Evolutionary conservation across 257 asterid genomes (phyloP).

Genomic region (Ballota nigra): DNA sequence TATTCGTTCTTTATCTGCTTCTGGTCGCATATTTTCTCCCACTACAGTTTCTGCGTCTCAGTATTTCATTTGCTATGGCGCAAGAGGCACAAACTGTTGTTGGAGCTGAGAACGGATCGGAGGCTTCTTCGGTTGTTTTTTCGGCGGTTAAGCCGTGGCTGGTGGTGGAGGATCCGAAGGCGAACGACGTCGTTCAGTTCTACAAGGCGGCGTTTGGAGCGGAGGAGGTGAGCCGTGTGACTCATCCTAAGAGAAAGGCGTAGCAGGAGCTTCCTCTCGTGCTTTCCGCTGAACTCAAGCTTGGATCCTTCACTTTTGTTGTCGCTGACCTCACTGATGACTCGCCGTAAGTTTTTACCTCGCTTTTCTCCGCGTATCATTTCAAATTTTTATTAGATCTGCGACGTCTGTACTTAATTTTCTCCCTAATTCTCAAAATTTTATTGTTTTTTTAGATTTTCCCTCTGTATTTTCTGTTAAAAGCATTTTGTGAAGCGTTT

Average conservation of each 20-base stretch:
- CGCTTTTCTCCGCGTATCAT: background rate
- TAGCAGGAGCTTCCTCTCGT: constrained; percentile 79
- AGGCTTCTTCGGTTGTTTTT: constrained; percentile 37
- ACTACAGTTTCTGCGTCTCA: constrained; percentile 9
- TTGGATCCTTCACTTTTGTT: constrained; percentile 50
- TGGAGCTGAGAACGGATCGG: constrained; percentile 33
- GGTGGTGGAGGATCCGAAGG: constrained; percentile 65
- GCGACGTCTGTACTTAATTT: background rate
- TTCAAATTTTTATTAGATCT: constrained; percentile 19
- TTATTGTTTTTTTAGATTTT: background rate
- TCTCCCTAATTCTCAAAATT: background rate
- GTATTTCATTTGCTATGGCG: constrained; percentile 36
- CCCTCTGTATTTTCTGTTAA: background rate
- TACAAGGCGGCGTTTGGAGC: constrained; percentile 89
- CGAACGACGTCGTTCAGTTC: constrained; percentile 70
- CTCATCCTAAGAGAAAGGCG: constrained; percentile 76
- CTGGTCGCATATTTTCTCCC: background rate
- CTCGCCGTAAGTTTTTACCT: constrained; percentile 40
- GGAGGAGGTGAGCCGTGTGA: constrained; percentile 70
- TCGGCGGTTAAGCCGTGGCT: constrained; percentile 62
- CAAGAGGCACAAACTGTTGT: constrained; percentile 40
- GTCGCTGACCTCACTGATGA: constrained; percentile 70
- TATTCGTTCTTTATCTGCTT: background rate
- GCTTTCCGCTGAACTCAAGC: constrained; percentile 62
- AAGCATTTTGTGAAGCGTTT: background rate